These are phyloP conservation scores for Flueggea neowawraea DNA, from an alignment of 441 rosid genomes.

Conservation along the genomic window DNA sequence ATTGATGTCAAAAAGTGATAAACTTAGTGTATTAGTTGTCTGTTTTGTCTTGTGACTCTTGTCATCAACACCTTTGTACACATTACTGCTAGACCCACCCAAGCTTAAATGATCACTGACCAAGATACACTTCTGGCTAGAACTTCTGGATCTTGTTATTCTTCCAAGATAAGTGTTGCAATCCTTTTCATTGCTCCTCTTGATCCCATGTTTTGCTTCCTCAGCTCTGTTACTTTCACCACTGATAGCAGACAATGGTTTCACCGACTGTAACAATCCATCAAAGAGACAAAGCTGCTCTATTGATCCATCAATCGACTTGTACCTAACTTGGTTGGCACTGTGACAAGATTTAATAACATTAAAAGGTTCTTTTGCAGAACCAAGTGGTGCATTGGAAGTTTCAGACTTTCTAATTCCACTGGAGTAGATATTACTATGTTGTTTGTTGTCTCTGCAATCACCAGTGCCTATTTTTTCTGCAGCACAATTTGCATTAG, in stretches of 20 bases:
- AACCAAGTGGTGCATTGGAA: constrained; percentile 22
- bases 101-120: constrained; percentile 21
- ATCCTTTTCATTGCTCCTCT: constrained; percentile 27
- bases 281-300: constrained; percentile 5
- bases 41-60: constrained; percentile 10
- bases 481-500: constrained; percentile 9
- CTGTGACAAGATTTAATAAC: constrained; percentile 24
- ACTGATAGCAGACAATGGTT: not conserved
- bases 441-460: constrained; percentile 28
- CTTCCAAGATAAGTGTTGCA: constrained; percentile 23
- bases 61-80: constrained; percentile 14
- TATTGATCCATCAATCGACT: constrained; percentile 16
- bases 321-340: constrained; percentile 26
- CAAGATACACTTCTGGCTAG: constrained; percentile 22
- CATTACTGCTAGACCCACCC: constrained; percentile 14
- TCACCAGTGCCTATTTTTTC: constrained; percentile 23
- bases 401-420: constrained; percentile 36
- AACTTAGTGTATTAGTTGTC: no score
- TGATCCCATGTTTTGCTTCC: constrained; percentile 27
- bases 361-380: constrained; percentile 26
- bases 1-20: constrained; percentile 3
- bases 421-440: constrained; percentile 24
- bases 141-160: constrained; percentile 40
- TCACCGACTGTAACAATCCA: constrained; percentile 8
- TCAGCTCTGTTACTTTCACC: not conserved